Evolutionary conservation across 2,329 filamentous ascomycete genomes (phyloP), one percentile per base, ranked within the genome.

Genomic region (Biscogniauxia marginata): DNA sequence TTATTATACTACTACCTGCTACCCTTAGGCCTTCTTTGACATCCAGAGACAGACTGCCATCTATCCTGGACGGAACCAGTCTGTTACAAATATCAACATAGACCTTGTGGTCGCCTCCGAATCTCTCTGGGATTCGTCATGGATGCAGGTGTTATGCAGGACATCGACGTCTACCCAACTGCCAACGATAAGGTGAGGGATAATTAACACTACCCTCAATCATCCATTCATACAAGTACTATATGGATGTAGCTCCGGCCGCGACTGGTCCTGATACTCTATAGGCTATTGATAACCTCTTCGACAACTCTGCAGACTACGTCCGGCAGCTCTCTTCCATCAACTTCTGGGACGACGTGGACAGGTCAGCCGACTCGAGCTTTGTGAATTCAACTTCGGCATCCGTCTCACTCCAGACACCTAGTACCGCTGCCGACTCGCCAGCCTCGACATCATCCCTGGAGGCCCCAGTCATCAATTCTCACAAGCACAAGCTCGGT

Each of bases 121-220:
- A 58, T 21, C 61, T 62, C 52, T 58, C 59, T 60, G 62, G 63
- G 60, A 64, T 60, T 70, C 68, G 69, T 70, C 67, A 71, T 71
- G 68, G 68, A 70, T 66, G 62, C 66, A 64, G 63, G 68, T 69
- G 68, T 69, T 63, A 70, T 71, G 63, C 68, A 70, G 64, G 69
- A 71, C 66, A 71, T 70, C 58, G 69, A 70, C 64, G 65, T 68
- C 58, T 70, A 68, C 63, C 65, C 67, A 59, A 59, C 67, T 60
- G 59, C 67, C 56, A 67, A 68, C 65, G 68, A 62, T 60, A 70
- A 71, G 64, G 69, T 71, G 67, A 61, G 62, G 58, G 55, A 50
- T 39, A 46, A 48, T 47, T 48, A 20, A 55, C 34, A 47, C 46
- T 25, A 49, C 48, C 52, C 53, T 53, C 20, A 13, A 60, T 47